Evolutionary conservation across 2,329 filamentous ascomycete species (phyloP).

Genomic region (Paecilomyces variotii): DNA sequence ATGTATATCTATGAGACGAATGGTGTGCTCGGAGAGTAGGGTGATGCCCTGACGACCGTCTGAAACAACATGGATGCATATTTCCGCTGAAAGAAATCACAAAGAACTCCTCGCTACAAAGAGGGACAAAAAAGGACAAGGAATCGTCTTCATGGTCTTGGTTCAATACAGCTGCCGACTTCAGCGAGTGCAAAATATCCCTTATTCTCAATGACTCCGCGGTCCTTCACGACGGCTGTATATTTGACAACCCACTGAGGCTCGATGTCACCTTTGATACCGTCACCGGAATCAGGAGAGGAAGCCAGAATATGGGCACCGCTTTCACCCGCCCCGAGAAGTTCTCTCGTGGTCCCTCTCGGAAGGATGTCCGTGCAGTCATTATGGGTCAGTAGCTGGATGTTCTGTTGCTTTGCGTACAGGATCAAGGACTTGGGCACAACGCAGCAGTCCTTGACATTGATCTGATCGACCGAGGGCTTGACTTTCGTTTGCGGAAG

Average conservation of each 20-base stretch:
- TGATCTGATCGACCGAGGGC: slow-evolving; percentile 90
- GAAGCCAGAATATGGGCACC: slow-evolving; percentile 71
- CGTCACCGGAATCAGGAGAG: slow-evolving; percentile 39
- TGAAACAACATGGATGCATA: slow-evolving; percentile 5
- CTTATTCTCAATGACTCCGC: slow-evolving; percentile 96
- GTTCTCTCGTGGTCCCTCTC: slow-evolving; percentile 71
- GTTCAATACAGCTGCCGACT: slow-evolving; percentile 43
- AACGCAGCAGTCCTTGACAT: slow-evolving; percentile 89
- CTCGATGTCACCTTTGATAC: slow-evolving; percentile 67
- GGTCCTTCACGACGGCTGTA: slow-evolving; percentile 85
- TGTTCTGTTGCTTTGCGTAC: slow-evolving; percentile 72
- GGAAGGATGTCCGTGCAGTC: slow-evolving; percentile 91
- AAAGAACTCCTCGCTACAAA: slow-evolving; percentile 16
- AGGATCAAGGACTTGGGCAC: slow-evolving; percentile 80
- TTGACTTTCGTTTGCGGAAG: slow-evolving; percentile 61
- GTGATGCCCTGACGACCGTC: neutral
- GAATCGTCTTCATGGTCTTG: slow-evolving; percentile 15
- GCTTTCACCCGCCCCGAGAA: slow-evolving; percentile 63
- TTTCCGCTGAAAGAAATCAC: slow-evolving; percentile 1
- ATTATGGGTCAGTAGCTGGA: slow-evolving; percentile 87
- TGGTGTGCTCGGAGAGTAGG: neutral
- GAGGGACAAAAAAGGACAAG: slow-evolving; percentile 4
- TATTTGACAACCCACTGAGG: slow-evolving; percentile 97
- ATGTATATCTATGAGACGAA: neutral
- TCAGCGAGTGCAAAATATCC: slow-evolving; percentile 90